These are phyloP conservation scores for Brassica hybrid DNA, from an alignment of 441 rosid species.

Conservation along the genomic window DNA sequence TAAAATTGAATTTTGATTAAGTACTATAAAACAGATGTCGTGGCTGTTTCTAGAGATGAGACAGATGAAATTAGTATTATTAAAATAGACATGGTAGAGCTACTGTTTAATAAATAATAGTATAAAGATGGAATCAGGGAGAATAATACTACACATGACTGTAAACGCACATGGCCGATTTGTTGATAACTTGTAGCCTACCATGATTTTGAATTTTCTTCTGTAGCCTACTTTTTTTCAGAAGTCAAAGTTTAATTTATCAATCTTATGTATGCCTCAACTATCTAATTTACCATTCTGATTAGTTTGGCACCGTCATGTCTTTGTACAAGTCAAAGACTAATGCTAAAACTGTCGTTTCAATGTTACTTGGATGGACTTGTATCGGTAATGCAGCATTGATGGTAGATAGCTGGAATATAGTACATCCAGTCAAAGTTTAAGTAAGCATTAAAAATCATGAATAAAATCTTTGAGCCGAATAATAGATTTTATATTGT, in stretches of 20 bases:
- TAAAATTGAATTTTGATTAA: background rate
- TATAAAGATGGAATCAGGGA: constrained; percentile 28
- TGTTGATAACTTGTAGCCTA: constrained; percentile 21
- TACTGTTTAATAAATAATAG: constrained; percentile 11
- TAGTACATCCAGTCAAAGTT: background rate
- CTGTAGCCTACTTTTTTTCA: constrained; percentile 7
- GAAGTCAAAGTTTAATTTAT: background rate
- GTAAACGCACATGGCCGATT: constrained; percentile 39
- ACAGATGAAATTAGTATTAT: constrained; percentile 32
- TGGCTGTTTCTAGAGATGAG: constrained; percentile 44
- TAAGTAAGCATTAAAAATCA: background rate
- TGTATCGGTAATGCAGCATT: background rate
- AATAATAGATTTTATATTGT: background rate
- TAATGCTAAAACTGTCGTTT: constrained; percentile 6
- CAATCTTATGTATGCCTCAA: background rate
- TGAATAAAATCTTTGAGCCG: background rate
- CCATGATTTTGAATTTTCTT: constrained; percentile 19
- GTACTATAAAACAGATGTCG: constrained; percentile 25
- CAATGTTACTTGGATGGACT: constrained; percentile 7
- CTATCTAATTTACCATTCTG: constrained; percentile 9
- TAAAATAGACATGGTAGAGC: constrained; percentile 9
- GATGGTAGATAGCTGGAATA: background rate
- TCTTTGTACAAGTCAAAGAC: constrained; percentile 9
- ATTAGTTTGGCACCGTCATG: constrained; percentile 39
- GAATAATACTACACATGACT: constrained; percentile 40